Evolutionary conservation across 257 asterid species (phyloP).

Genomic region (Gentiana straminea): DNA sequence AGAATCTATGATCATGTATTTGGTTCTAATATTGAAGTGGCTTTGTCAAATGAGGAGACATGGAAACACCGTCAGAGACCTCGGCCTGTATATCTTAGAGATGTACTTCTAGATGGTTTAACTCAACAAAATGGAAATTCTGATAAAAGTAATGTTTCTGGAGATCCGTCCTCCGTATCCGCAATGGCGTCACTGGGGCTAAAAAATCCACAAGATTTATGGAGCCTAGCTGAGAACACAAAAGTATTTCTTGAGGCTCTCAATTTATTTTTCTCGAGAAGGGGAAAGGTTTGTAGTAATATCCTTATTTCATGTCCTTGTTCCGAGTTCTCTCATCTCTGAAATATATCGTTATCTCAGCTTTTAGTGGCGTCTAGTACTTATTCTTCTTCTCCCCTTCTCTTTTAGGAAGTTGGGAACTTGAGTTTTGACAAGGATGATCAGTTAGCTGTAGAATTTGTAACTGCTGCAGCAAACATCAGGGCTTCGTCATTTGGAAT

Average conservation of each 20-base stretch:
- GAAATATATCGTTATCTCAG: not conserved
- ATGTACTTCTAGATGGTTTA: constrained; percentile 34
- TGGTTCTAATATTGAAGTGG: constrained; percentile 88
- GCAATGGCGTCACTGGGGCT: constrained; percentile 81
- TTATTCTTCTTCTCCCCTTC: constrained; percentile 5
- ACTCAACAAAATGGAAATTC: constrained; percentile 62
- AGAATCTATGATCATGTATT: constrained; percentile 92
- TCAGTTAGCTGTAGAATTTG: constrained; percentile 95
- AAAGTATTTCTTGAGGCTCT: constrained; percentile 77
- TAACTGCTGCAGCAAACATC: constrained; percentile 97
- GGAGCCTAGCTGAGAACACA: constrained; percentile 88
- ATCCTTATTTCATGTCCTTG: constrained; percentile 8
- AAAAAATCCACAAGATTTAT: constrained; percentile 84
- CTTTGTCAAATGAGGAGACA: constrained; percentile 82
- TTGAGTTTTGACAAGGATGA: constrained; percentile 95
- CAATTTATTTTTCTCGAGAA: constrained; percentile 48
- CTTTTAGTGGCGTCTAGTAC: not conserved
- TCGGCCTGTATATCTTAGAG: constrained; percentile 68
- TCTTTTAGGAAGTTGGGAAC: constrained; percentile 75
- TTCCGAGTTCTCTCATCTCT: not conserved
- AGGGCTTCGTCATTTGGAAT: constrained; percentile 98
- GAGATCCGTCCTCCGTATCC: constrained; percentile 47
- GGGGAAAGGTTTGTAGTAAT: constrained; percentile 61
- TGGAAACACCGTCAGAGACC: constrained; percentile 89
- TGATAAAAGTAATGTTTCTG: constrained; percentile 25